Percentiles rank a stretch among this genome's conserved stretches.
Conservation (phyloP, 805 yeast genomes). For the Clavispora santaluciae region DNA sequence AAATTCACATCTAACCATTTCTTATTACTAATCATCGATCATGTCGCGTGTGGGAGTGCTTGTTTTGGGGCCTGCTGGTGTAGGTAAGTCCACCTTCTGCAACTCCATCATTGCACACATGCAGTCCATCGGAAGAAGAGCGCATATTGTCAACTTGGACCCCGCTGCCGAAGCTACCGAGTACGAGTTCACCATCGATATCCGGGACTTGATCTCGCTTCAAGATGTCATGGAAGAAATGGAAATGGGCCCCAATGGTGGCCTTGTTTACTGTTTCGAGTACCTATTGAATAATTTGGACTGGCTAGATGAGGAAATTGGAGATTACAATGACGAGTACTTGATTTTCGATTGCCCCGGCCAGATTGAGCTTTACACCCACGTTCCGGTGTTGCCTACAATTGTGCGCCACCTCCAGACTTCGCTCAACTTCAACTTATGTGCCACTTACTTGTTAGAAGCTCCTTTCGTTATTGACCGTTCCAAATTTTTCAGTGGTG, state of each 20-base stretch:
- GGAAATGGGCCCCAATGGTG: constrained; percentile 94
- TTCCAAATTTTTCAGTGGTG: constrained; percentile 92
- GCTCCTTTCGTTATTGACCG: constrained; percentile 91
- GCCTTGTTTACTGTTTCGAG: constrained; percentile 88
- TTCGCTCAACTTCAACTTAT: constrained; percentile 75
- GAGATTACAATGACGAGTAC: constrained; percentile 92
- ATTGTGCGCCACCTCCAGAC: constrained; percentile 80
- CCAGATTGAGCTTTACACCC: constrained; percentile 91
- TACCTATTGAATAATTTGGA: constrained; percentile 83
- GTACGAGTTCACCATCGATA: constrained; percentile 88
- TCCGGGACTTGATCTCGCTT: constrained; percentile 81
- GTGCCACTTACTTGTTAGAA: constrained; percentile 89
- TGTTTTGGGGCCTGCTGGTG: constrained; percentile 97
- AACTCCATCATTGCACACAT: constrained; percentile 80
- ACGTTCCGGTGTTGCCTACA: constrained; percentile 87
- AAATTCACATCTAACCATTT: neutral
- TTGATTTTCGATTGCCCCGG: constrained; percentile 96
- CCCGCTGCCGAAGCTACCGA: constrained; percentile 96
- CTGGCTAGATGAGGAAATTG: constrained; percentile 97
- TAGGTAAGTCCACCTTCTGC: constrained; percentile 91
- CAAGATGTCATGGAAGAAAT: constrained; percentile 96
- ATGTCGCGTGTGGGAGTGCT: constrained; percentile 96
- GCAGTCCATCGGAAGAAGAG: constrained; percentile 87
- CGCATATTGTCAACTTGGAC: constrained; percentile 90
- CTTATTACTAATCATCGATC: neutral